Percentiles rank a stretch among this genome's conserved stretches.
Evolutionary conservation across 2,329 filamentous ascomycete genomes (phyloP).

Genomic region (Hymenoscyphus scutula): DNA sequence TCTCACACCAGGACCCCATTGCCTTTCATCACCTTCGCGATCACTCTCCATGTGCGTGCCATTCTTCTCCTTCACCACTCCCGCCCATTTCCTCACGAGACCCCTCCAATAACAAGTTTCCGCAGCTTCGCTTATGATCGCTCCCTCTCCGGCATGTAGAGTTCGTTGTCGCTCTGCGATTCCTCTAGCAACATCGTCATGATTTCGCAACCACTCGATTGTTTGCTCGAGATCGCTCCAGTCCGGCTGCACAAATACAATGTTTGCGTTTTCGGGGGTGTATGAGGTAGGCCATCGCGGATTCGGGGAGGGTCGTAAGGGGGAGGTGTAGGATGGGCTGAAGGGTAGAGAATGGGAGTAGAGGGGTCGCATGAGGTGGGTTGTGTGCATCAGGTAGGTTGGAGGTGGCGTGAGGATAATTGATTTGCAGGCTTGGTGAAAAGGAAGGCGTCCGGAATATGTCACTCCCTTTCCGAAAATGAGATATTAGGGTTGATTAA

Average conservation of each 20-base stretch:
- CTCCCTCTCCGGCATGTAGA: slow-evolving; percentile 34
- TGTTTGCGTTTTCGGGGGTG: slow-evolving; percentile 41
- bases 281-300: slow-evolving; percentile 42
- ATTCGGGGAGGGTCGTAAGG: slow-evolving; percentile 18
- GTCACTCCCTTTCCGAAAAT: slow-evolving; percentile 41
- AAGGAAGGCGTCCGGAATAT: slow-evolving; percentile 52
- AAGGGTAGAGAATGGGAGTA: slow-evolving; percentile 39
- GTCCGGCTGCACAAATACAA: slow-evolving; percentile 50
- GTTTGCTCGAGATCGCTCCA: slow-evolving; percentile 51
- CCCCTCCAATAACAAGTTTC: slow-evolving; percentile 54
- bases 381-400: slow-evolving; percentile 49
- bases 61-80: slow-evolving; percentile 40
- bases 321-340: slow-evolving; percentile 13
- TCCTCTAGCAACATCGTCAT: slow-evolving; percentile 44
- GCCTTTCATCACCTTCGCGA: slow-evolving; percentile 37
- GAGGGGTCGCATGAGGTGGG: slow-evolving; percentile 46
- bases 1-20: slow-evolving; percentile 31
- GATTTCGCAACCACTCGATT: slow-evolving; percentile 45
- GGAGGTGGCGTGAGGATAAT: slow-evolving; percentile 49
- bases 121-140: slow-evolving; percentile 49
- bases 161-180: slow-evolving; percentile 49
- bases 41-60: slow-evolving; percentile 34
- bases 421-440: slow-evolving; percentile 49
- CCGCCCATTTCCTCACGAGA: slow-evolving; percentile 47
- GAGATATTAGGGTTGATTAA: not conserved